These are phyloP conservation scores for Onygenales sp. DNA, from an alignment of 2,329 filamentous ascomycete species.

Conservation along the genomic window DNA sequence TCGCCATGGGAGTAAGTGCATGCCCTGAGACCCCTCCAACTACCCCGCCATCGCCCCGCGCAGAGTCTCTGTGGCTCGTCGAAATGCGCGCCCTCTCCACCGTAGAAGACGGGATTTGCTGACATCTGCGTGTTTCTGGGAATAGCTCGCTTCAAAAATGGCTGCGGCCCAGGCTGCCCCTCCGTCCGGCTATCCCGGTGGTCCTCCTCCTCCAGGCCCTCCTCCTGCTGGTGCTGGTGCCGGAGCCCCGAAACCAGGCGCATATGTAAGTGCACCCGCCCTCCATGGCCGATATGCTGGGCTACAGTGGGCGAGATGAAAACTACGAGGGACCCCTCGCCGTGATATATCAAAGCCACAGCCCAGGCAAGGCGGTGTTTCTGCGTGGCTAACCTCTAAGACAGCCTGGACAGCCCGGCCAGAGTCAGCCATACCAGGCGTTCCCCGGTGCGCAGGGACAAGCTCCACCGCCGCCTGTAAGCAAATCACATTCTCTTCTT, in stretches of 20 bases:
- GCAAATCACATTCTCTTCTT: slow-evolving; percentile 15
- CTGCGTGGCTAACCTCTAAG: neutral
- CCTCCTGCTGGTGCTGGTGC: slow-evolving; percentile 18
- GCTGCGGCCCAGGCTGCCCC: slow-evolving; percentile 28
- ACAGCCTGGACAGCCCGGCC: slow-evolving; percentile 26
- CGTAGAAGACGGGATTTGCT: slow-evolving; percentile 3
- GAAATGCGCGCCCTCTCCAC: neutral
- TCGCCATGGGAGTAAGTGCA: neutral
- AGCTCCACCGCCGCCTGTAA: slow-evolving; percentile 25
- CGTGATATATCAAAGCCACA: neutral
- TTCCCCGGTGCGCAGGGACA: slow-evolving; percentile 36
- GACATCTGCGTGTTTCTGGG: slow-evolving; percentile 1
- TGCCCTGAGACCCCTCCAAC: neutral
- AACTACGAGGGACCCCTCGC: neutral
- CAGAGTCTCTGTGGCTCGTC: neutral
- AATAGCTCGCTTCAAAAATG: slow-evolving; percentile 26
- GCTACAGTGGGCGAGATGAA: neutral
- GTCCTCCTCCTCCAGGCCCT: slow-evolving; percentile 23
- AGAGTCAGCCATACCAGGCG: slow-evolving; percentile 44
- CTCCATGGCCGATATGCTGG: neutral
- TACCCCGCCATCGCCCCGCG: slow-evolving; percentile 2
- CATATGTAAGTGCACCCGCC: slow-evolving; percentile 42
- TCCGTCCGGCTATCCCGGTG: slow-evolving; percentile 28
- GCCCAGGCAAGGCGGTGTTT: neutral
- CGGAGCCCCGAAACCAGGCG: slow-evolving; percentile 25